Base-by-base conservation (phyloP, 306 rosid genomes). In the Medicago ruthenica region DNA sequence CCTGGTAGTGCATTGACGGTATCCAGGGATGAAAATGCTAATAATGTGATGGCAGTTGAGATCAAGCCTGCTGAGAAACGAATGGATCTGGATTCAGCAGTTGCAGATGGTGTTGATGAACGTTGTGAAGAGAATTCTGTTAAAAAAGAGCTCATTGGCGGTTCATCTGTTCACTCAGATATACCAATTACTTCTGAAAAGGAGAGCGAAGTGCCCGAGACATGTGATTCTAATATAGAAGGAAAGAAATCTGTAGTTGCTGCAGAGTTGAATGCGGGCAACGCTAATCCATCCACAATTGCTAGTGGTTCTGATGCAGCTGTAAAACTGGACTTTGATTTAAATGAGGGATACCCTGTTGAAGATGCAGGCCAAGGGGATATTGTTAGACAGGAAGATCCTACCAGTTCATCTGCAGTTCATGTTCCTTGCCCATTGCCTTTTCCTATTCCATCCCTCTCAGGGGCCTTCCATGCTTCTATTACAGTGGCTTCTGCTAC, bases 401-500 rank as follows among this genome's bases (percentile, higher is more conserved):
- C 84, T 12, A 82, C 59, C 50, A 57, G 85, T 66, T 90, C 92
- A 50, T 72, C 90, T 69, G 68, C 88, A 0, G 84, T 90, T 72
- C 93, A 75, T 40, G 77, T 76, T 81, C 85, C 89, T 21, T 84
- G 87, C 40, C 87, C 90, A 0, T 86, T 91, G 60, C 89, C 96
- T 34, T 82, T 92, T 82, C 83, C 90, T 22, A 72, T 84, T 73
- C 73, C 99, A 4, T 72, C 96, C 24, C 72, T 83, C 72, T 81
- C 98, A 16, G 86, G 88, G 62, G 79, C 90, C 39, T 89, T 92
- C 51, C 91, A 88, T 76, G 64, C 91, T 53, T 88, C 99, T 44
- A 76, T 96, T 80, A 96, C 99, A 0, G 90, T 89, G 31, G 96
- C 97, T 27, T 89, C 98, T 36, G 96, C 99, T 67, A 93, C 97